These are phyloP conservation scores for Elsinoe arachidis DNA, from an alignment of 2,329 filamentous ascomycete genomes.

Conservation along the genomic window DNA sequence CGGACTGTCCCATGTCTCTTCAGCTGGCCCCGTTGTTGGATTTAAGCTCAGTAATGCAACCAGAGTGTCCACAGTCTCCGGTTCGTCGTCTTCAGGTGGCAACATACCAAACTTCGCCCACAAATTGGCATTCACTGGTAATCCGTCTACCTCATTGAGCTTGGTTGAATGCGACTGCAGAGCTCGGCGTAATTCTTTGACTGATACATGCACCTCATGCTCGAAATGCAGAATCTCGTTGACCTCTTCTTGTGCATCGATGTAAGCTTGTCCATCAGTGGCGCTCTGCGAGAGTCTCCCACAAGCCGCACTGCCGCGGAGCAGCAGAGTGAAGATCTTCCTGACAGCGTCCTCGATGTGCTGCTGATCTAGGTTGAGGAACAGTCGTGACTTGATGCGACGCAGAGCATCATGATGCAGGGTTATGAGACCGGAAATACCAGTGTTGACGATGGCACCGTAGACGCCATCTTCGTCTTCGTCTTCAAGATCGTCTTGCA, in stretches of 20 bases:
- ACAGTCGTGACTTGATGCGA: conserved; percentile 24
- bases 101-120: background rate
- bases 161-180: background rate
- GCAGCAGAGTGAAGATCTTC: conserved; percentile 20
- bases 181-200: background rate
- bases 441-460: conserved; percentile 15
- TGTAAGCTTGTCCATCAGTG: too few relatives aligned
- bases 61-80: background rate
- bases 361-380: conserved; percentile 25
- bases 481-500: conserved; percentile 50
- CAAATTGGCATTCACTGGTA: background rate
- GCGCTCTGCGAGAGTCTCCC: background rate
- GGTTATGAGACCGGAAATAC: conserved; percentile 21
- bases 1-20: background rate
- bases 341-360: conserved; percentile 21
- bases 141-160: too few relatives aligned
- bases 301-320: conserved; percentile 16
- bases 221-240: background rate
- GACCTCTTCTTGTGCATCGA: background rate
- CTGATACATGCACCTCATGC: background rate
- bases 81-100: background rate
- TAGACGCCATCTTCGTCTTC: conserved; percentile 39
- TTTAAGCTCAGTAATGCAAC: background rate
- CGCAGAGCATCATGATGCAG: conserved; percentile 25
- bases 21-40: background rate